A percentile compares a stretch with the other conserved stretches of the same genome.
Evolutionary conservation across 441 rosid species (phyloP).

Genomic region (Macaranga tanarius): DNA sequence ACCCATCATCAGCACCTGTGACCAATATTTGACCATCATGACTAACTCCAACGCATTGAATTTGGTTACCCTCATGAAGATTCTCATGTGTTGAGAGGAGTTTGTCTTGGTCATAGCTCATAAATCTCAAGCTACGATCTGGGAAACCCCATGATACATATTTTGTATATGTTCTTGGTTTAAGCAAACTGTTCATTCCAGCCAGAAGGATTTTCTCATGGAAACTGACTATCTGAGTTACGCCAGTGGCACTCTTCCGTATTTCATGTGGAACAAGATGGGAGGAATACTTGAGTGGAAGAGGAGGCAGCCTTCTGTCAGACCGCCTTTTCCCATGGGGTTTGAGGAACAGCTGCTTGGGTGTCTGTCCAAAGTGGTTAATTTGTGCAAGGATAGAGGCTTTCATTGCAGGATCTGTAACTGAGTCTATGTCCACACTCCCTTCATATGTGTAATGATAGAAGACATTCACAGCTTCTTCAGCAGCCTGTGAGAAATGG

Average conservation of each 20-base stretch:
- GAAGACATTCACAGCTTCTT: conserved; percentile 93
- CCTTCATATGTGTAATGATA: conserved; percentile 99
- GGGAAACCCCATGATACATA: conserved; percentile 98
- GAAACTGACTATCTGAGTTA: conserved; percentile 73
- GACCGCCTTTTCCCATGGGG: conserved; percentile 78
- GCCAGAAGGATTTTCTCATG: conserved; percentile 86
- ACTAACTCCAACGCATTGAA: conserved; percentile 85
- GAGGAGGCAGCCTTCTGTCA: conserved; percentile 74
- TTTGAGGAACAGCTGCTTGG: conserved; percentile 87
- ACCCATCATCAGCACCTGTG: conserved; percentile 96
- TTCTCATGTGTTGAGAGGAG: conserved; percentile 96
- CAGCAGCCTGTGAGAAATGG: conserved; percentile 74
- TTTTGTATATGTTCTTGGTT: conserved; percentile 85
- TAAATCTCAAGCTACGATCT: conserved; percentile 93
- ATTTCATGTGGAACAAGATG: conserved; percentile 86
- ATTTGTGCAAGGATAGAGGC: conserved; percentile 96
- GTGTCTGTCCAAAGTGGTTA: conserved; percentile 97
- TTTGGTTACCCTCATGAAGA: conserved; percentile 94
- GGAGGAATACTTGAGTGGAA: conserved; percentile 80
- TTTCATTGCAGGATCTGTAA: conserved; percentile 93
- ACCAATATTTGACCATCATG: conserved; percentile 93
- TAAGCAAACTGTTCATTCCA: conserved; percentile 72
- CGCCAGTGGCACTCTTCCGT: conserved; percentile 73
- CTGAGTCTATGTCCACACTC: conserved; percentile 93
- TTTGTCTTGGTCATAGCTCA: conserved; percentile 97